Evolutionary conservation across 148 eudicot genomes (phyloP).

Genomic region (Silene latifolia): DNA sequence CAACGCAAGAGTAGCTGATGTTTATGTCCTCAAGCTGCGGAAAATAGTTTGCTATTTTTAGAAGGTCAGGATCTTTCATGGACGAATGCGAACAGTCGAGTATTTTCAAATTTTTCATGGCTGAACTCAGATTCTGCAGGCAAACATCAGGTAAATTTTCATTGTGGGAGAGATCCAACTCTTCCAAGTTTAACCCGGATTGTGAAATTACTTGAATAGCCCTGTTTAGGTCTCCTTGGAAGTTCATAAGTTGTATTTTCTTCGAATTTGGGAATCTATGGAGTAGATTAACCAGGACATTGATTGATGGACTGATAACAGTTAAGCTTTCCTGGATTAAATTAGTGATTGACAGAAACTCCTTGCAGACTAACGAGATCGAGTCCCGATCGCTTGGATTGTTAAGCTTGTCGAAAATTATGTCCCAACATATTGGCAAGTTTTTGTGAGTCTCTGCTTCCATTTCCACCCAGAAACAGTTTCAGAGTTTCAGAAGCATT

Average conservation of each 20-base stretch:
- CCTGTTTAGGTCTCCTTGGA: slow-evolving; percentile 16
- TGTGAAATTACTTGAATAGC: slow-evolving; percentile 22
- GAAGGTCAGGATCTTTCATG: slow-evolving; percentile 22
- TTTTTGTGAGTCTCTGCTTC: too few species aligned
- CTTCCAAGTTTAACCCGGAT: slow-evolving; percentile 23
- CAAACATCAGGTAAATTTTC: slow-evolving; percentile 9
- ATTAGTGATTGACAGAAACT: slow-evolving; percentile 17
- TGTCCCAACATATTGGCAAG: too few species aligned
- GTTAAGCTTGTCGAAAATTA: too few species aligned
- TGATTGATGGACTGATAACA: slow-evolving; percentile 16
- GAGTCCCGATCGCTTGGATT: too few species aligned
- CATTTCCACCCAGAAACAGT: too few species aligned
- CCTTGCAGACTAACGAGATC: not conserved
- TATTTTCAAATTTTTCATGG: slow-evolving; percentile 21
- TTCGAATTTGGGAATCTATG: slow-evolving; percentile 20
- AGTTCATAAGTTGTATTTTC: slow-evolving; percentile 14
- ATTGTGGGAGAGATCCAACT: slow-evolving; percentile 23
- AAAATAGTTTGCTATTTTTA: slow-evolving; percentile 19
- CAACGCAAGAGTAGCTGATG: slow-evolving; percentile 5
- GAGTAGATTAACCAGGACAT: slow-evolving; percentile 14
- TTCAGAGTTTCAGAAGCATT: too few species aligned
- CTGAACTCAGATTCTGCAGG: slow-evolving; percentile 18
- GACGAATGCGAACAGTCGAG: slow-evolving; percentile 18
- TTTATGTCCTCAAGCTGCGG: slow-evolving; percentile 24
- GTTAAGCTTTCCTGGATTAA: not conserved